phyloP scores from a whole-genome alignment of 2,329 filamentous ascomycete genomes.

The Cercospora zeae-maydis region DNA sequence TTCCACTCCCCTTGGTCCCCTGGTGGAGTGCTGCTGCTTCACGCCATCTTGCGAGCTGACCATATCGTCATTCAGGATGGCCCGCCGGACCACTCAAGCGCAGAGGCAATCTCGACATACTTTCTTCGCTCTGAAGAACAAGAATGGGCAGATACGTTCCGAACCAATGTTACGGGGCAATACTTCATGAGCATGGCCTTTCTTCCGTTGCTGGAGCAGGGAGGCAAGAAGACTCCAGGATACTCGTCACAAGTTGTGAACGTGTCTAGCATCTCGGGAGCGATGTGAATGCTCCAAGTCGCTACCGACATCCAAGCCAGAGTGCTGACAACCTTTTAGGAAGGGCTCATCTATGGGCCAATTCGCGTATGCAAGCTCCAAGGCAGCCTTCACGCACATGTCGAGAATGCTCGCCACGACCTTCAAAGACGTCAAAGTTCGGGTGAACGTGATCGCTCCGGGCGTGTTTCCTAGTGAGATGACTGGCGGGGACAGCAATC shows the following conservation, averaged over 20 bases:
- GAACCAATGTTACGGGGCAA: neutral
- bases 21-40: constrained; percentile 10
- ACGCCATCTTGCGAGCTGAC: neutral
- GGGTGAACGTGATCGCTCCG: neutral
- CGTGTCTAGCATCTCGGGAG: constrained; percentile 1
- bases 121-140: neutral
- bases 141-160: neutral
- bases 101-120: neutral
- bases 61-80: constrained; percentile 15
- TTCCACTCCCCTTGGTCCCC: neutral
- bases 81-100: neutral
- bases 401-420: neutral
- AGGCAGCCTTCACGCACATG: neutral
- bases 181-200: neutral
- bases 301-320: neutral
- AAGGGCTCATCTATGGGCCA: neutral
- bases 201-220: neutral
- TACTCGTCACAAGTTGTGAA: neutral
- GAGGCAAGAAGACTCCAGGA: neutral
- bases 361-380: neutral
- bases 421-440: neutral
- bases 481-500: constrained; percentile 46
- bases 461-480: neutral
- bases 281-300: constrained; percentile 33
- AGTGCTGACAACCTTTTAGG: neutral